A percentile compares a stretch with the other conserved stretches of the same genome.
Evolutionary conservation across 2,329 filamentous ascomycete genomes (phyloP).

Genomic region (Ustilaginoidea virens): DNA sequence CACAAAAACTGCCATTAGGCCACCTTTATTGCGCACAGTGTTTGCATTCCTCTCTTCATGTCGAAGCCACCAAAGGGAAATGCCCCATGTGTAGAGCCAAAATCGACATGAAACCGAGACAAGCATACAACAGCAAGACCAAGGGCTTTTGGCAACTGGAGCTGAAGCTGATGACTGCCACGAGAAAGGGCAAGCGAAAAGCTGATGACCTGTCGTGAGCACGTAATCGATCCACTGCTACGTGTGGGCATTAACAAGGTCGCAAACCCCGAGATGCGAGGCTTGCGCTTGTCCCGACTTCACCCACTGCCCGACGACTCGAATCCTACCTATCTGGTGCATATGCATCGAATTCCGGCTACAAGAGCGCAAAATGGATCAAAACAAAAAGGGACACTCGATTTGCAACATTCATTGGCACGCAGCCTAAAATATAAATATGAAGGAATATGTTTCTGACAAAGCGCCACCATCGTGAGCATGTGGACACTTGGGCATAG

Average conservation of each 20-base stretch:
- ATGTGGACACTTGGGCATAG: too few relatives aligned
- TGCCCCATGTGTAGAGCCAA: slow-evolving; percentile 51
- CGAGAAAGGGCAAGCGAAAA: slow-evolving; percentile 31
- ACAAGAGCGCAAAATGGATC: too few relatives aligned
- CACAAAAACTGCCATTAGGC: slow-evolving; percentile 20
- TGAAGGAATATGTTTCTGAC: too few relatives aligned
- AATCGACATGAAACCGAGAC: slow-evolving; percentile 31
- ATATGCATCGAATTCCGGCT: too few relatives aligned
- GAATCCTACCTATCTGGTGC: too few relatives aligned
- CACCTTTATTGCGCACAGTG: slow-evolving; percentile 51
- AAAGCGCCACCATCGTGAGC: too few relatives aligned
- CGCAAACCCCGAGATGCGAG: neutral
- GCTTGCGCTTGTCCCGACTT: too few relatives aligned
- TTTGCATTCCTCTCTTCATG: slow-evolving; percentile 42
- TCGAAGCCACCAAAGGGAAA: slow-evolving; percentile 37
- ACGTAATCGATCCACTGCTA: neutral
- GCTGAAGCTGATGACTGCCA: slow-evolving; percentile 45
- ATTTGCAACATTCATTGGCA: too few relatives aligned
- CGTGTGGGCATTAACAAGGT: neutral
- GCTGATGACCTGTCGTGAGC: slow-evolving; percentile 14
- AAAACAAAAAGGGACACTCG: too few relatives aligned
- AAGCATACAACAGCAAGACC: slow-evolving; percentile 25
- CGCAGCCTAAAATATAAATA: too few relatives aligned
- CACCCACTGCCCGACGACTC: too few relatives aligned
- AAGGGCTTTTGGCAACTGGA: slow-evolving; percentile 44